Evolutionary conservation across 176 grass and related monocot genomes (phyloP), one percentile per base, ranked within the genome.

Genomic region (Ananas comosus): DNA sequence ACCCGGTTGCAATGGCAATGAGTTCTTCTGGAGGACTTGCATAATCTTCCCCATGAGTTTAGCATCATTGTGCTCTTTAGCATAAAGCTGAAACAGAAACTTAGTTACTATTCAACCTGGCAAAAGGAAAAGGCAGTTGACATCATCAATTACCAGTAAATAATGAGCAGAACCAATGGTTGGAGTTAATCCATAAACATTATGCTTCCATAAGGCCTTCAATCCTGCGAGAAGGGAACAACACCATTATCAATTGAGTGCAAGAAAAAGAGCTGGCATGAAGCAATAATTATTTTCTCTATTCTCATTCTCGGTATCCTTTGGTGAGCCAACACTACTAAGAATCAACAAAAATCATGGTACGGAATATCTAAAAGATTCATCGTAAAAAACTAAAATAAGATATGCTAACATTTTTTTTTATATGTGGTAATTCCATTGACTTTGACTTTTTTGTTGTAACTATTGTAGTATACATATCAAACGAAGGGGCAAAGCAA

Each of bases 121-220:
- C 47, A 58, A 72, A 72, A 19, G 75, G 49, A 68, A 64, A 47
- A 77, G 80, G 74, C 13, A 69, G 49, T 66, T 70, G 70, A 81
- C 70, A 65, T 73, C 49, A 80, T 5, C 50, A 47, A 64, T 54
- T 99, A 99, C 89, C 82, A 93, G 82, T 75, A 99, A 84, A 84
- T 86, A 86, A 86, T 99, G 94, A 72, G 89, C 87, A 78, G 94
- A 99, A 99, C 94, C 94, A 65, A 93, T 91, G 13, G 70, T 99
- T 67, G 94, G 94, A 64, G 82, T 83, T 77, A 99, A 79, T 82
- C 94, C 89, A 82, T 99, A 91, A 42, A 88, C 64, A 88, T 93
- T 99, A 71, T 99, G 94, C 73, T 93, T 99, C 77, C 80, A 81
- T 78, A 99, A 85, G 76, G 83, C 83, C 81, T 90, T 90, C 71